Evolutionary conservation across 768 basidiomycete genomes (phyloP), one percentile per base, ranked within the genome.

Genomic region (Myochromella boudieri): DNA sequence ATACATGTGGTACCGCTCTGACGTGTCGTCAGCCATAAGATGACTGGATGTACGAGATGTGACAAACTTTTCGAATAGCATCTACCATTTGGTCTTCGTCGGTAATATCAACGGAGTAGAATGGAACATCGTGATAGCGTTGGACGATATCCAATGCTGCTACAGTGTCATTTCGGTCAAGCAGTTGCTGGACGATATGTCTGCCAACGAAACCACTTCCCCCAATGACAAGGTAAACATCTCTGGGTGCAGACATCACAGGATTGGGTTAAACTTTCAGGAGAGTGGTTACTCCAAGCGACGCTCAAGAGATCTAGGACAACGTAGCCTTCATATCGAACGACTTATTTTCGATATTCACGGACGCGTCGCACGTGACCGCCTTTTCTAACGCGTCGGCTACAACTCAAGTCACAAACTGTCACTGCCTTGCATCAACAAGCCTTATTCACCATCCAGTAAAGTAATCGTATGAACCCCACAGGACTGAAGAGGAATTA

Each of bases 91-190:
- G 77, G 1, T 77, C 79, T 49, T 88, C 73, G 61, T 87, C 84
- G 46, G 85, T 87, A 53, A 98, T 87, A 68, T 98, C 91, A 17
- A 86, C 94, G 36, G 90, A 79, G 69, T 86, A 92, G 68, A 97
- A 98, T 0, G 86, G 80, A 21, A 87, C 82, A 61, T 91, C 88
- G 57, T 88, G 80, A 62, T 95, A 85, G 46, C 91, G 78, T 67
- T 97, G 93, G 1, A 95, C 92, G 49, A 97, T 80, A 70, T 97
- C 95, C 62, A 97, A 88, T 3, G 89, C 86, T 0, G 87, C 80
- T 14, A 97, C 91, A 28, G 77, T 68, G 69, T 91, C 89, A 4
- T 82, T 87, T 37, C 95, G 79, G 17, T 80, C 84, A 24, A 88
- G 64, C 43, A 98, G 80, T 44, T 84, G 82, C 56, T 94, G 82